Evolutionary conservation across 164 flowering plant species (phyloP).

Genomic region (Nelumbo lutea): DNA sequence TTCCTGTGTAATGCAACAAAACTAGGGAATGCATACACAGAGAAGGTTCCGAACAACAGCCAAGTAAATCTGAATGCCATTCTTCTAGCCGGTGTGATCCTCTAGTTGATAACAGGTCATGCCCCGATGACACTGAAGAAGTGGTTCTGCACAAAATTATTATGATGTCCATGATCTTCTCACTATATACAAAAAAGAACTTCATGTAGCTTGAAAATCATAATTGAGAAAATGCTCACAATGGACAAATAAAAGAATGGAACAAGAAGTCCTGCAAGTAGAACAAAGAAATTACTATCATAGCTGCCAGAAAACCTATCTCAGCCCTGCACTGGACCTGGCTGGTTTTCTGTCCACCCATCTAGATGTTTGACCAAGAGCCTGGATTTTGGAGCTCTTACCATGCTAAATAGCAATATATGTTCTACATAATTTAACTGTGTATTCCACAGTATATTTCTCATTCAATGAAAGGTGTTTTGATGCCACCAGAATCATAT

Average conservation of each 20-base stretch:
- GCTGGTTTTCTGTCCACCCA: not conserved
- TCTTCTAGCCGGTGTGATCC: conserved; percentile 56
- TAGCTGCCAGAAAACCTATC: not conserved
- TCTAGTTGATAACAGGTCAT: conserved; percentile 51
- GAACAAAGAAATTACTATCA: not conserved
- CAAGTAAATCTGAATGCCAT: conserved; percentile 93
- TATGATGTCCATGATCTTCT: conserved; percentile 4
- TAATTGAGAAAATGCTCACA: too few species aligned
- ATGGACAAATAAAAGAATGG: not conserved
- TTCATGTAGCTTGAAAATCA: not conserved
- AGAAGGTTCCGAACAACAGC: conserved; percentile 85
- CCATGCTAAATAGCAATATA: too few species aligned
- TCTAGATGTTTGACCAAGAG: not conserved
- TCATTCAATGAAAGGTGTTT: too few species aligned
- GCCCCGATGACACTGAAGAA: conserved; percentile 62
- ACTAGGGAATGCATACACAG: conserved; percentile 50
- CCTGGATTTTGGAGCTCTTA: too few species aligned
- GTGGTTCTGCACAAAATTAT: conserved; percentile 44
- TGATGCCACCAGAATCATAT: too few species aligned
- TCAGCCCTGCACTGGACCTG: not conserved
- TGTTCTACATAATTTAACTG: too few species aligned
- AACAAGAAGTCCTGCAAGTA: not conserved
- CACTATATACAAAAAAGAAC: not conserved
- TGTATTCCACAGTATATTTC: too few species aligned
- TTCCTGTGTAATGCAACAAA: not conserved